A percentile compares a stretch with the other conserved stretches of the same genome.
These are phyloP conservation scores for Chrysosphaeria jannelii DNA, from an alignment of 2,329 filamentous ascomycete genomes.

Conservation along the genomic window DNA sequence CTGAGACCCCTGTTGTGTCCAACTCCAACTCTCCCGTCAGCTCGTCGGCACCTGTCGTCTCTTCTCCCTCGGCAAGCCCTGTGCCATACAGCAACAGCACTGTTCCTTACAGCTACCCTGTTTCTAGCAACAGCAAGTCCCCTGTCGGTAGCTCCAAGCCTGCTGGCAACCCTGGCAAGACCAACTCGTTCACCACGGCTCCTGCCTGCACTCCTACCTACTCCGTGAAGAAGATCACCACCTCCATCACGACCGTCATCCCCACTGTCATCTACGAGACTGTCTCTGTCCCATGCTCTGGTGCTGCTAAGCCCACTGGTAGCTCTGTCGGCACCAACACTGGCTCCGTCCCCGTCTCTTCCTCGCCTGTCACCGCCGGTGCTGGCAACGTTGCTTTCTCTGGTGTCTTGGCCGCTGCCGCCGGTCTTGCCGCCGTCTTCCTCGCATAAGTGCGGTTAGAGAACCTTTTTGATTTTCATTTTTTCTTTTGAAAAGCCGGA, in stretches of 20 bases:
- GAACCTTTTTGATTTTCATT: no score
- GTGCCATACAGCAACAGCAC: slow-evolving; percentile 1
- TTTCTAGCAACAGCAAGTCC: background rate
- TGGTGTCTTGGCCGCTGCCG: slow-evolving; percentile 20
- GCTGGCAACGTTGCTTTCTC: slow-evolving; percentile 22
- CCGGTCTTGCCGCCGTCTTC: slow-evolving; percentile 21
- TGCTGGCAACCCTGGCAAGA: slow-evolving; percentile 10
- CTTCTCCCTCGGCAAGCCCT: background rate
- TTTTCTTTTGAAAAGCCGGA: no score
- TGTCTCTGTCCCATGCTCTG: slow-evolving; percentile 13
- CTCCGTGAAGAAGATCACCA: slow-evolving; percentile 21
- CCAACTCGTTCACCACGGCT: slow-evolving; percentile 9
- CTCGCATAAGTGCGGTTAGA: slow-evolving; percentile 16
- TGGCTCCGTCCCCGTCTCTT: slow-evolving; percentile 8
- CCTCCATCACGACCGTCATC: slow-evolving; percentile 23
- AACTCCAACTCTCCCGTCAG: slow-evolving; percentile 9
- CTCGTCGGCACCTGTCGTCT: slow-evolving; percentile 6
- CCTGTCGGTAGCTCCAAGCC: slow-evolving; percentile 2
- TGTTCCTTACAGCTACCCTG: background rate
- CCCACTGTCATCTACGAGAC: slow-evolving; percentile 22
- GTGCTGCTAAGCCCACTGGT: slow-evolving; percentile 7
- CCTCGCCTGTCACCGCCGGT: slow-evolving; percentile 16
- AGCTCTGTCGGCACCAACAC: slow-evolving; percentile 2
- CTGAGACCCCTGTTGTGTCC: slow-evolving; percentile 1
- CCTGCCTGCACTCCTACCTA: slow-evolving; percentile 9